Evolutionary conservation across 441 rosid genomes (phyloP).

Genomic region (Erodium moschatum): DNA sequence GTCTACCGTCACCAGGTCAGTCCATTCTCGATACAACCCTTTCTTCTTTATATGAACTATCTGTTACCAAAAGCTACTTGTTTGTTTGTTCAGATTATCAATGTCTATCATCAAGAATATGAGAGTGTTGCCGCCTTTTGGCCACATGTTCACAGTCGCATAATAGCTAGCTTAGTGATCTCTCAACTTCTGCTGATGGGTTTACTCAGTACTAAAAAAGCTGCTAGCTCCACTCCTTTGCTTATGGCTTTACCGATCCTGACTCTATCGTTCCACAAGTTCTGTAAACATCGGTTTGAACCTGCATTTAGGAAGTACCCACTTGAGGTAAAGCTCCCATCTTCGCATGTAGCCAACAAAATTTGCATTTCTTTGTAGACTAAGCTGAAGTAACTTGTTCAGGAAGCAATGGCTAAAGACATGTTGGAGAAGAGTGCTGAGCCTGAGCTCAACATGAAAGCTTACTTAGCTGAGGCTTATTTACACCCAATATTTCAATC

Average conservation of each 20-base stretch:
- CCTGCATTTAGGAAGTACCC: slow-evolving; percentile 66
- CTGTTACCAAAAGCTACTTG: neutral
- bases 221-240: slow-evolving; percentile 62
- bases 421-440: slow-evolving; percentile 69
- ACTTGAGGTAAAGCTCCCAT: slow-evolving; percentile 41
- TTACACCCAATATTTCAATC: slow-evolving; percentile 60
- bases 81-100: slow-evolving; percentile 54
- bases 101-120: slow-evolving; percentile 77
- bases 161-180: slow-evolving; percentile 54
- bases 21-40: neutral
- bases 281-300: slow-evolving; percentile 71
- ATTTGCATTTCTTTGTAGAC: neutral
- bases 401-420: slow-evolving; percentile 98
- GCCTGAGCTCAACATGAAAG: slow-evolving; percentile 58
- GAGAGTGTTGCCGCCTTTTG: slow-evolving; percentile 88
- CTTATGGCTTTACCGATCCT: slow-evolving; percentile 63
- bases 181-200: slow-evolving; percentile 77
- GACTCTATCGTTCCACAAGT: slow-evolving; percentile 61
- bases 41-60: neutral
- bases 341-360: neutral
- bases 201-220: slow-evolving; percentile 54
- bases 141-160: slow-evolving; percentile 85
- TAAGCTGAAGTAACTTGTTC: slow-evolving; percentile 18
- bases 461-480: slow-evolving; percentile 62
- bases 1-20: slow-evolving; percentile 92